Percentiles rank a stretch among this genome's conserved stretches.
These are phyloP conservation scores for Azolla pinnata DNA, from an alignment of 75 land plant species.

Conservation along the genomic window DNA sequence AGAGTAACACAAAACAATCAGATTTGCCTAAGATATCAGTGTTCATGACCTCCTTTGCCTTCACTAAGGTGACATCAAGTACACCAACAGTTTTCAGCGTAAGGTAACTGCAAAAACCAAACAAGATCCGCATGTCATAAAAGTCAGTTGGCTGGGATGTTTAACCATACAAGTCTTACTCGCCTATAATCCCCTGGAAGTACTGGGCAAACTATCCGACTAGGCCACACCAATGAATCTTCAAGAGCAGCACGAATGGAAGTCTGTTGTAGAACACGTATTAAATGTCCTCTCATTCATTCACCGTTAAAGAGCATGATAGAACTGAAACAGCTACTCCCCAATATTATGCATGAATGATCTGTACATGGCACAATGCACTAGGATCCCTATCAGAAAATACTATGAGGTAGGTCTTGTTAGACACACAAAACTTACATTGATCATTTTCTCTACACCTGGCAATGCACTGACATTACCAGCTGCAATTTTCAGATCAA, in stretches of 20 bases:
- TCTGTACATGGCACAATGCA: too few species aligned
- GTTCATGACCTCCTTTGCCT: constrained; percentile 25
- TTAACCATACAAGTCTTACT: too few species aligned
- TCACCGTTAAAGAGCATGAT: neutral
- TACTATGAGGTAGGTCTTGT: too few species aligned
- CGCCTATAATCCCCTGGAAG: constrained; percentile 38
- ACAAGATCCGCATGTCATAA: neutral
- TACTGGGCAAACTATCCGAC: constrained; percentile 33
- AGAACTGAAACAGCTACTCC: neutral
- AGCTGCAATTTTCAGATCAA: constrained; percentile 27
- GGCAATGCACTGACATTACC: constrained; percentile 32
- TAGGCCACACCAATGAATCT: constrained; percentile 36
- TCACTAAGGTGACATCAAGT: constrained; percentile 22
- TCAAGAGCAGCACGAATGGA: constrained; percentile 22
- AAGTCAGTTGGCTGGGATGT: neutral
- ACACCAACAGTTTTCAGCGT: constrained; percentile 29
- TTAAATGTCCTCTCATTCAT: neutral
- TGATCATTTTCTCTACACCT: constrained; percentile 34
- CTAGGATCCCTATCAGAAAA: too few species aligned
- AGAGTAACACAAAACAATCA: constrained; percentile 32
- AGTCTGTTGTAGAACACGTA: constrained; percentile 13
- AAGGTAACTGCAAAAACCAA: constrained; percentile 22
- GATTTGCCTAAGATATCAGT: constrained; percentile 38
- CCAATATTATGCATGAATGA: neutral
- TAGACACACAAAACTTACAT: constrained; percentile 18